These are phyloP conservation scores for Thozetella sp. DNA, from an alignment of 495 filamentous ascomycete genomes.

Conservation along the genomic window DNA sequence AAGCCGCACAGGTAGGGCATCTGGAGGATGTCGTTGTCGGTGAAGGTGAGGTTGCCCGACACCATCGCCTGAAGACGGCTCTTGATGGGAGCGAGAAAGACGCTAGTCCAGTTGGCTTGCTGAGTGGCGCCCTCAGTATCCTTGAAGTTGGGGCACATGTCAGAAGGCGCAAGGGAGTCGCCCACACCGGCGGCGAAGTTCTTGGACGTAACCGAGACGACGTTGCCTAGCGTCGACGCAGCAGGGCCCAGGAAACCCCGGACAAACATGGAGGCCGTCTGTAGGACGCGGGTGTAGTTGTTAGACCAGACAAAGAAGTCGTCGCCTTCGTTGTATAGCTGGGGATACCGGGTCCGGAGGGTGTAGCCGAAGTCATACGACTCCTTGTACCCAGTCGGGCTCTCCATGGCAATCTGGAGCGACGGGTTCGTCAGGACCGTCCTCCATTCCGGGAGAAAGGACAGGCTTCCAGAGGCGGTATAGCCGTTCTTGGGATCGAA, in stretches of 20 bases:
- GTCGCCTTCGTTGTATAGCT: slow-evolving; percentile 55
- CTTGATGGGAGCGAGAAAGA: slow-evolving; percentile 52
- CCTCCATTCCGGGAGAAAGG: slow-evolving; percentile 54
- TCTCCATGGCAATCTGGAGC: slow-evolving; percentile 50
- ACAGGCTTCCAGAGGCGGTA: slow-evolving; percentile 36
- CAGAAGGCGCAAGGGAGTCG: slow-evolving; percentile 57
- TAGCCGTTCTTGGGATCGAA: slow-evolving; percentile 43
- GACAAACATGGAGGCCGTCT: slow-evolving; percentile 55
- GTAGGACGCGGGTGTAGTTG: slow-evolving; percentile 53
- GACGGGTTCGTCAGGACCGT: slow-evolving; percentile 49
- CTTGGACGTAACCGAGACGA: slow-evolving; percentile 52
- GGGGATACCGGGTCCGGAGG: slow-evolving; percentile 43
- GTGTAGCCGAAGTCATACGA: slow-evolving; percentile 38
- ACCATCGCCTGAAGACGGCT: slow-evolving; percentile 49
- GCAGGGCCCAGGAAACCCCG: slow-evolving; percentile 53
- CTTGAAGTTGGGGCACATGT: slow-evolving; percentile 53
- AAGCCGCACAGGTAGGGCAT: slow-evolving; percentile 65
- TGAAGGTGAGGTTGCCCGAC: slow-evolving; percentile 49
- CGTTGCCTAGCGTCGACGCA: slow-evolving; percentile 43
- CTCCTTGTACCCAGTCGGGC: slow-evolving; percentile 59
- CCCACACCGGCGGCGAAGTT: slow-evolving; percentile 38
- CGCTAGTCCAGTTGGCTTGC: slow-evolving; percentile 34
- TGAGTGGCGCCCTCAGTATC: slow-evolving; percentile 43
- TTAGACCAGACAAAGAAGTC: slow-evolving; percentile 61
- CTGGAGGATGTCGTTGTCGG: slow-evolving; percentile 45